Percentiles rank a stretch among this genome's conserved stretches.
These are phyloP conservation scores for Quambalaria eucalypti DNA, from an alignment of 1,284 basidiomycete species.

Conservation along the genomic window DNA sequence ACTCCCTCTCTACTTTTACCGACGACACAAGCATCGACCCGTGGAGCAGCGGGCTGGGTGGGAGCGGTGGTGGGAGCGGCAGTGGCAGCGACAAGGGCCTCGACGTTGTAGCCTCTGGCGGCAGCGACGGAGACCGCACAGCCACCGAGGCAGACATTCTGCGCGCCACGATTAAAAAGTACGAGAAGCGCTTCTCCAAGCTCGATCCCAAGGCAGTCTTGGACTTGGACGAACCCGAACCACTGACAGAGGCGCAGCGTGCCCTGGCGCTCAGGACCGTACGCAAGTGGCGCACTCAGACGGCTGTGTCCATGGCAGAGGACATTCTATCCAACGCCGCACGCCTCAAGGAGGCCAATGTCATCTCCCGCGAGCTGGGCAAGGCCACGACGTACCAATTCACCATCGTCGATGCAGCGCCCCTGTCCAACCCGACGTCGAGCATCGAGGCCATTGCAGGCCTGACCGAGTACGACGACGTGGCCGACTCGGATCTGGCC, in stretches of 20 bases:
- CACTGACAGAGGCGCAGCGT: conserved; percentile 20
- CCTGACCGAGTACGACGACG: conserved; percentile 76
- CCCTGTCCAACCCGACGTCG: conserved; percentile 69
- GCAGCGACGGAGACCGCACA: conserved; percentile 1
- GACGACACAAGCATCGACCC: conserved; percentile 40
- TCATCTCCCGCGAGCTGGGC: conserved; percentile 52
- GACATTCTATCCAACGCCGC: conserved; percentile 73
- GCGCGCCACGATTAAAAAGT: conserved; percentile 31
- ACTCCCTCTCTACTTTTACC: conserved; percentile 33
- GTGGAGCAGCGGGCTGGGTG: conserved; percentile 34
- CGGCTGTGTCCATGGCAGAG: conserved; percentile 67
- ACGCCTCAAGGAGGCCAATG: conserved; percentile 83
- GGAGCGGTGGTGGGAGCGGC: too few species aligned
- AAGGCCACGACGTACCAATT: conserved; percentile 88
- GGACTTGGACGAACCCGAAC: conserved; percentile 5
- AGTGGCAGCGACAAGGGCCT: conserved; percentile 20
- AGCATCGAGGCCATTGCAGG: conserved; percentile 72
- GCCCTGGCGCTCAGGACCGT: conserved; percentile 57
- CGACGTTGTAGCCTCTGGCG: conserved; percentile 1
- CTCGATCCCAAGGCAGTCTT: conserved; percentile 11
- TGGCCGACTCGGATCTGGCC: conserved; percentile 30
- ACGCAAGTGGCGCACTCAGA: conserved; percentile 65
- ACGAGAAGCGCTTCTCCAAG: conserved; percentile 28
- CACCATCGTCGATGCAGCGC: conserved; percentile 71
- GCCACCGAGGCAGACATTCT: conserved; percentile 11